Base-by-base conservation (phyloP, 441 rosid species). In the Mallotus japonicus region DNA sequence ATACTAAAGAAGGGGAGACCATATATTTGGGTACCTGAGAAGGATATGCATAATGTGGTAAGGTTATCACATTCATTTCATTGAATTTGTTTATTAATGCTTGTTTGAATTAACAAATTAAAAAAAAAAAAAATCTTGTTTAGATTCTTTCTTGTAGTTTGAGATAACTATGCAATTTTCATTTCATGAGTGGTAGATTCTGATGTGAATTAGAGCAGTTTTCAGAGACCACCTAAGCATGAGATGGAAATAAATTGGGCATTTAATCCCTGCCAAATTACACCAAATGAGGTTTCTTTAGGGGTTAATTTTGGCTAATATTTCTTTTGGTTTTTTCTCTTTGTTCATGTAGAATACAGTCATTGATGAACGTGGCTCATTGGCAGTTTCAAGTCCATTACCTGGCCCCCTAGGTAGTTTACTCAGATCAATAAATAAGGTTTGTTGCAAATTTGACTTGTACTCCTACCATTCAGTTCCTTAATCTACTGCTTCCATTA, bases 361-460 rank as follows among this genome's bases (percentile, higher is more conserved):
- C 73, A 84, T 95, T 59, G 99, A 95, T 82, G 97, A 91, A 71
- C 91, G 97, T 62, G 88, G 88, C 79, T 95, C 99, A 4, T 81
- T 95, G 70, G 84, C 97, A 54, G 79, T 93, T 66, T 55, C 92
- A 32, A 81, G 85, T 78, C 94, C 94, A 6, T 85, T 81, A 81
- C 95, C 97, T n/a, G 92, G 92, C 17, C 89, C 90, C 44, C 77
- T 94, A 74, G 87, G 85, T 53, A 82, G 82, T 65, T 80, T 95
- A 69, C 85, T 92, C 55, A 84, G 69, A 75, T 87, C 86, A 65
- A 63, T 85, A 71, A 85, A 86, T 71, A 91, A 83, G 99, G 97
- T 92, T 49, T 75, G 71, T 87, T 79, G 40, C 76, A 28, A 19
- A 59, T 59, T 53, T 49, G 64, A 69, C 67, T 70, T 72, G 75